Percentiles rank a stretch among this genome's conserved stretches.
phyloP scores from a whole-genome alignment of 345 rosid species.

The Dipteronia sinensis region DNA sequence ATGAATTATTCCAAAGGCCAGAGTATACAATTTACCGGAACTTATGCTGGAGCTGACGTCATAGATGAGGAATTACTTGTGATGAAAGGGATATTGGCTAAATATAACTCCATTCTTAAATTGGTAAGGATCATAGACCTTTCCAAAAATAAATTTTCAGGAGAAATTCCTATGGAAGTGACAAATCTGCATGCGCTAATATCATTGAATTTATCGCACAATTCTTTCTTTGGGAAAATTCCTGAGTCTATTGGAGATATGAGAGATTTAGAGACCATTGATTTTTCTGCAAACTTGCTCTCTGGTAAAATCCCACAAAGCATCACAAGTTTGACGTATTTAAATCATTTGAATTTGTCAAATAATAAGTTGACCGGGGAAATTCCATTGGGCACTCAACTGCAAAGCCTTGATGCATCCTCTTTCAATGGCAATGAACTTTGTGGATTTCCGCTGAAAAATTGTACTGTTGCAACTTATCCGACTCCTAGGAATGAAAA shows the following conservation, averaged over 20 bases:
- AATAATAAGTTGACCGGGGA: not conserved
- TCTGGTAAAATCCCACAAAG: not conserved
- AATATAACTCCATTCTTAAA: not conserved
- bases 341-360: not conserved
- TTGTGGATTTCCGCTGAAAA: not conserved
- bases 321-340: not conserved
- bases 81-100: accelerated
- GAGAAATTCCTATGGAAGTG: not conserved
- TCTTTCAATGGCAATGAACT: not conserved
- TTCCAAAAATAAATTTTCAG: not conserved
- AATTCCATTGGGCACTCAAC: not conserved
- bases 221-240: not conserved
- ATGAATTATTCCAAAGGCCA: too few species aligned
- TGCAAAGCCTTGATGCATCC: not conserved
- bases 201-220: not conserved
- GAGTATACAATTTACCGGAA: too few species aligned
- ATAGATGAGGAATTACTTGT: too few species aligned
- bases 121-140: not conserved
- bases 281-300: not conserved
- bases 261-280: not conserved
- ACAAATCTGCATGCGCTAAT: not conserved
- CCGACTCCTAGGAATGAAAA: too few species aligned
- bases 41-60: too few species aligned
- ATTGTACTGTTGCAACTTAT: too few species aligned
- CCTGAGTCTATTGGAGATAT: not conserved